Evolutionary conservation across 306 rosid species (phyloP), one percentile per base, ranked within the genome.

Genomic region (Prunus campanulata): DNA sequence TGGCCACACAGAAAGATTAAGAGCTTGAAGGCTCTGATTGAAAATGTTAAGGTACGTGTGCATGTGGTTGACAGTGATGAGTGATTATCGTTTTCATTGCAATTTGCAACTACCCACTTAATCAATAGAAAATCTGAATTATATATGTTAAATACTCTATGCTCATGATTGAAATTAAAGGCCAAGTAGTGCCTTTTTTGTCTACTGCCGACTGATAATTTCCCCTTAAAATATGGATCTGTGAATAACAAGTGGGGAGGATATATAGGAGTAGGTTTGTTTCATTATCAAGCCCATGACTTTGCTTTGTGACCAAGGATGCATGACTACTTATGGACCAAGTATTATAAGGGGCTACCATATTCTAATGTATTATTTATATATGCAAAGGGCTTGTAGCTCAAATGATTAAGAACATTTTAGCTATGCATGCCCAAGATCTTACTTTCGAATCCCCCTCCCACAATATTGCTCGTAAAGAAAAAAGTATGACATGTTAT

Each of bases 1-100:
- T 95, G 98, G 98, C 97, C 98, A 13, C 97, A 89, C 24, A 83
- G 97, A 68, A 95, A 92, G 80, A 49, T 92, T 69, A 90, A 82
- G 87, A 95, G 99, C 85, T 77, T 92, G 86, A 68, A 84, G 6
- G 24, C 81, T 25, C 92, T 95, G 59, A 90, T 95, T 6, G 56
- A 77, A 77, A 89, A 86, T 52, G 84, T 85, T 4, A 86, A 92
- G 97, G 99, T 92, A 69, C 49, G 48, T 5, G n/a, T 62, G 11
- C 67, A 62, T 62, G n/a, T 62, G 3, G 44, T 35, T 1, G 42
- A 35, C 42, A 35, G 42, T 35, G 42, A 35, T 35, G 8, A 35
- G 42, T 5, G 0, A 35, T 35, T 35, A 5, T 32, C 42, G 42
- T 6, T 35, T 35, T 6, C 42, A 35, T 35, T 35, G 42, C 30